Evolutionary conservation across 345 rosid genomes (phyloP).

Genomic region (Gossypioides kirkii): DNA sequence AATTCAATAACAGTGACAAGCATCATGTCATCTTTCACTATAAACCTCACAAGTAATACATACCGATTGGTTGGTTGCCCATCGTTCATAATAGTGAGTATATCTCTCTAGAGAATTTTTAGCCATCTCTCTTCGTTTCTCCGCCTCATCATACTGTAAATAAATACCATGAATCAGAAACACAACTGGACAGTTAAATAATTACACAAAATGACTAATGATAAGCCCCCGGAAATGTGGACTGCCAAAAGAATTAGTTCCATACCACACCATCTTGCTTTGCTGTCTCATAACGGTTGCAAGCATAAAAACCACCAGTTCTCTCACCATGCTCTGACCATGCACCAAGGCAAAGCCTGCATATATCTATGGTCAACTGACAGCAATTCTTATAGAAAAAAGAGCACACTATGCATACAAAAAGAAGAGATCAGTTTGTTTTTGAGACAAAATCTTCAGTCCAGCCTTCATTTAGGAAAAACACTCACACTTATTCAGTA

Average conservation of each 20-base stretch:
- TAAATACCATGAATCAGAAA: not conserved
- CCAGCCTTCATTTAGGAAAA: not conserved
- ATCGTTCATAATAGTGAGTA: conserved; percentile 85
- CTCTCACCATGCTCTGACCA: conserved; percentile 83
- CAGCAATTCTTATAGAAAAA: not conserved
- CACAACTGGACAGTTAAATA: not conserved
- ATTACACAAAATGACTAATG: not conserved
- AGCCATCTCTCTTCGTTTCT: conserved; percentile 88
- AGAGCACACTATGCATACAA: not conserved
- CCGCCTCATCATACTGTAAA: conserved; percentile 66
- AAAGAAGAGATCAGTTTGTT: not conserved
- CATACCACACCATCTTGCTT: conserved; percentile 86
- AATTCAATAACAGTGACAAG: conserved; percentile 8
- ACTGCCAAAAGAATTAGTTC: not conserved
- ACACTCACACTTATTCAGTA: not conserved
- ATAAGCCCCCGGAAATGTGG: not conserved
- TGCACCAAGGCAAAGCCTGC: conserved; percentile 76
- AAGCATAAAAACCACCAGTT: conserved; percentile 82
- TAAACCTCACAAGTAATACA: conserved; percentile 16
- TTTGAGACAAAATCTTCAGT: not conserved
- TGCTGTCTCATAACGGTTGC: conserved; percentile 80
- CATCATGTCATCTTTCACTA: not conserved
- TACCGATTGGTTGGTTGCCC: conserved; percentile 90
- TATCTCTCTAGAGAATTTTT: conserved; percentile 82
- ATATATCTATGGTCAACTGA: conserved; percentile 20